Percentiles rank a stretch among this genome's conserved stretches.
These are phyloP conservation scores for Phyllosticta citribraziliensis DNA, from an alignment of 2,329 filamentous ascomycete species.

Conservation along the genomic window DNA sequence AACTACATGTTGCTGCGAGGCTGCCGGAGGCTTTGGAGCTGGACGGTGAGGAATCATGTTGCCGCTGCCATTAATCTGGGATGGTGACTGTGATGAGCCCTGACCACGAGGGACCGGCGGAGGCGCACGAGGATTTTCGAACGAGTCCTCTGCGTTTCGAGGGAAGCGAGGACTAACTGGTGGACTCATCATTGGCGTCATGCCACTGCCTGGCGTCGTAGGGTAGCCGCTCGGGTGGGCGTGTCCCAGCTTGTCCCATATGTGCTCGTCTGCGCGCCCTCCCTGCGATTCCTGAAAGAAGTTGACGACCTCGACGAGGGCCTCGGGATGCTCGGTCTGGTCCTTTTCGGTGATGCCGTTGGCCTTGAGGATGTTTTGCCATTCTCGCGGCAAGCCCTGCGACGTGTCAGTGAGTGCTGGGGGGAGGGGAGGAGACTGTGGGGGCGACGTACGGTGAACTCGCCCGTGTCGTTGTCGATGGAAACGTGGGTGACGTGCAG, in stretches of 20 bases:
- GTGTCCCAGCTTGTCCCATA: conserved; percentile 94
- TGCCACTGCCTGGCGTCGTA: conserved; percentile 16
- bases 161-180: conserved; percentile 81
- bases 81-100: conserved; percentile 36
- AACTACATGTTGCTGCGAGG: conserved; percentile 36
- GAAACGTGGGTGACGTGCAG: conserved; percentile 97
- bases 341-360: conserved; percentile 95
- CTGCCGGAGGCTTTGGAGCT: conserved; percentile 72
- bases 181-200: conserved; percentile 57
- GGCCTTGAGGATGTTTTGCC: conserved; percentile 90
- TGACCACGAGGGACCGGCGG: conserved; percentile 64
- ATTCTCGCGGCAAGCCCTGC: conserved; percentile 91
- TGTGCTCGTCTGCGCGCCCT: conserved; percentile 68
- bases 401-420: conserved; percentile 6
- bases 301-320: conserved; percentile 87
- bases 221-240: conserved; percentile 46
- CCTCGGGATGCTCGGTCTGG: conserved; percentile 88
- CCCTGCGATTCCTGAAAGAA: conserved; percentile 96
- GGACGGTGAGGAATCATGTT: conserved; percentile 67
- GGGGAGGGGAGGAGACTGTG: background rate
- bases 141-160: conserved; percentile 74
- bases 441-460: conserved; percentile 65
- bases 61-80: conserved; percentile 32
- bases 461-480: conserved; percentile 90
- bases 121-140: conserved; percentile 90